Percentiles rank a stretch among this genome's conserved stretches.
Evolutionary conservation across 2,329 filamentous ascomycete genomes (phyloP).

Genomic region (Hypoxylon sp.): DNA sequence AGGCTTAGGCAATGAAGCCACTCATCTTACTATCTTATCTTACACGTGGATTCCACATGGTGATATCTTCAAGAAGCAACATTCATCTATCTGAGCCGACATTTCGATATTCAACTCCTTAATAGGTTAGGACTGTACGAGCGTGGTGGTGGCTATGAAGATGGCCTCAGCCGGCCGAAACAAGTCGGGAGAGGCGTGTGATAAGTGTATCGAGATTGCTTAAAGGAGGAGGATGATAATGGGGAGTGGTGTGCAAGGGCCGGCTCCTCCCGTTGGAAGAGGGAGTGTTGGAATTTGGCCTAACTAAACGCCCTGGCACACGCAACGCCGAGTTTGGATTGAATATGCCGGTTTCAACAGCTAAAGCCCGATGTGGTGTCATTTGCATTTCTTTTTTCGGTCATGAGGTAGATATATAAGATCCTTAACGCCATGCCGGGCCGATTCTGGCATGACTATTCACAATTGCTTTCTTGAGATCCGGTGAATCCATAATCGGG

Average conservation of each 20-base stretch:
- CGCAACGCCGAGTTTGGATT: slow-evolving; percentile 1
- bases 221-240: slow-evolving; percentile 14
- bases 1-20: slow-evolving; percentile 13
- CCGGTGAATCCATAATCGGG: neutral
- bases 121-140: slow-evolving; percentile 4
- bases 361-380: slow-evolving; percentile 19
- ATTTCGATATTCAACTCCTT: neutral
- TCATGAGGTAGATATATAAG: slow-evolving; percentile 10
- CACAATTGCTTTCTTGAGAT: slow-evolving; percentile 3
- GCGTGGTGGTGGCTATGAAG: slow-evolving; percentile 12
- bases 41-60: slow-evolving; percentile 6
- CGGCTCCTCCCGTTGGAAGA: slow-evolving; percentile 20
- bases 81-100: neutral
- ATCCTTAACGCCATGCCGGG: slow-evolving; percentile 9
- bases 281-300: neutral
- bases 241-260: slow-evolving; percentile 14
- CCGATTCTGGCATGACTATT: slow-evolving; percentile 22
- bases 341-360: neutral
- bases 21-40: slow-evolving; percentile 15
- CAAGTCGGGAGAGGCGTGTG: slow-evolving; percentile 12
- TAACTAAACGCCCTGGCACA: slow-evolving; percentile 1
- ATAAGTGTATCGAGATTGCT: neutral
- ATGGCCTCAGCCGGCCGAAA: slow-evolving; percentile 10
- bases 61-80: neutral
- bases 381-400: slow-evolving; percentile 1